These are phyloP conservation scores for Persicaria tinctoria DNA, from an alignment of 148 eudicot species.

Conservation along the genomic window DNA sequence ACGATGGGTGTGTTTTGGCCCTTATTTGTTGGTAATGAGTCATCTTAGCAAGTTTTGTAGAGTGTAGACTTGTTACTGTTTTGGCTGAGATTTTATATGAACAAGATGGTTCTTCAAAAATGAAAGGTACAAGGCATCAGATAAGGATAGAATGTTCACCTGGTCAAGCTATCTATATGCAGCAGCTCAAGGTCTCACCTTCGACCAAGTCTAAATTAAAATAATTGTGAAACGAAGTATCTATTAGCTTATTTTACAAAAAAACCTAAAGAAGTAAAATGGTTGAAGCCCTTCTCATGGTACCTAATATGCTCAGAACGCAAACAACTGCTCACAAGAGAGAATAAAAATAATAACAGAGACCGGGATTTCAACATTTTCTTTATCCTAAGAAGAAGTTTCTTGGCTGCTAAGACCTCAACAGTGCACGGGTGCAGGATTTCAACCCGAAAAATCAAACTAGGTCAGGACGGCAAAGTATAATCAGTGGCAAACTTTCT, in stretches of 20 bases:
- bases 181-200: slow-evolving; percentile 40
- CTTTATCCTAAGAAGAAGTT: no score
- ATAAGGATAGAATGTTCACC: not conserved
- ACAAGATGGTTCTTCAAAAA: not conserved
- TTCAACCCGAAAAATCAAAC: no score
- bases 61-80: not conserved
- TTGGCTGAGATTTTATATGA: not conserved
- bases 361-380: no score
- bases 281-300: no score
- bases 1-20: not conserved
- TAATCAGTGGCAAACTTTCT: not conserved
- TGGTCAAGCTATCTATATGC: slow-evolving; percentile 29
- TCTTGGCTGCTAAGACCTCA: no score
- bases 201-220: slow-evolving; percentile 18
- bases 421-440: no score
- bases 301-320: no score
- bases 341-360: no score
- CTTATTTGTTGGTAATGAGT: not conserved
- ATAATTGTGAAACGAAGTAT: no score
- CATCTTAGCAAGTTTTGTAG: not conserved
- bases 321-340: no score
- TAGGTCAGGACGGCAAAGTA: not conserved
- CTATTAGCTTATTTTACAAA: no score
- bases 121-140: not conserved
- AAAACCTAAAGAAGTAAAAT: no score